A percentile compares a stretch with the other conserved stretches of the same genome.
phyloP scores from a whole-genome alignment of 495 filamentous ascomycete species.

The Hypoxylon crocopeplum region DNA sequence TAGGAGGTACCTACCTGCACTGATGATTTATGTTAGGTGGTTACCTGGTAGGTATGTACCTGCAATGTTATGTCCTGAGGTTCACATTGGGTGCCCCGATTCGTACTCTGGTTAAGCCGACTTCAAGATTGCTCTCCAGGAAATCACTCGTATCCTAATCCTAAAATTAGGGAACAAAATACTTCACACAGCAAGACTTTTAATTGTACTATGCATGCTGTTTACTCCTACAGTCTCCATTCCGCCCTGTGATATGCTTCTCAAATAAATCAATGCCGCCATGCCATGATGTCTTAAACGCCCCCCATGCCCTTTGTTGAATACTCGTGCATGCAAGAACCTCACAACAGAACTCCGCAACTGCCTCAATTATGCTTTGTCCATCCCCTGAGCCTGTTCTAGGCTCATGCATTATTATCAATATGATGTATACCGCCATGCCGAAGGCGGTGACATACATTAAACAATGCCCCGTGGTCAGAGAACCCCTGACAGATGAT shows the following conservation, averaged over 20 bases:
- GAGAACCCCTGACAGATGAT: not conserved
- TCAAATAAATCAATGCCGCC: slow-evolving; percentile 16
- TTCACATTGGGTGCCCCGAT: no score
- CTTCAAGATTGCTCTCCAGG: no score
- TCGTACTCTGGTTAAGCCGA: no score
- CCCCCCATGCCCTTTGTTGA: not conserved
- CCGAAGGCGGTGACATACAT: no score
- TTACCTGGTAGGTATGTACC: no score
- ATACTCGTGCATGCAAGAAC: slow-evolving; percentile 2
- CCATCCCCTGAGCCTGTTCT: not conserved
- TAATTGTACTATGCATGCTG: not conserved
- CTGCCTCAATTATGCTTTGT: not conserved
- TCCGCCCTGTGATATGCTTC: slow-evolving; percentile 26
- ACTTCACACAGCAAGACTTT: slow-evolving; percentile 6
- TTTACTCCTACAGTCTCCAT: slow-evolving; percentile 11
- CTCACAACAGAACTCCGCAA: not conserved
- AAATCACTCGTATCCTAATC: no score
- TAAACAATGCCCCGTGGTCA: not conserved
- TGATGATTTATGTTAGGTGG: no score
- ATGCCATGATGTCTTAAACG: slow-evolving; percentile 22
- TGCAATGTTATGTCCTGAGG: no score
- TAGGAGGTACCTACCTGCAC: no score
- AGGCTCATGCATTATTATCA: not conserved
- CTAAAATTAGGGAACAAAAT: no score
- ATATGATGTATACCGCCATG: no score